Percentiles rank a stretch among this genome's conserved stretches.
Evolutionary conservation across 2,329 filamentous ascomycete genomes (phyloP).

Genomic region (Exophiala viscosa): DNA sequence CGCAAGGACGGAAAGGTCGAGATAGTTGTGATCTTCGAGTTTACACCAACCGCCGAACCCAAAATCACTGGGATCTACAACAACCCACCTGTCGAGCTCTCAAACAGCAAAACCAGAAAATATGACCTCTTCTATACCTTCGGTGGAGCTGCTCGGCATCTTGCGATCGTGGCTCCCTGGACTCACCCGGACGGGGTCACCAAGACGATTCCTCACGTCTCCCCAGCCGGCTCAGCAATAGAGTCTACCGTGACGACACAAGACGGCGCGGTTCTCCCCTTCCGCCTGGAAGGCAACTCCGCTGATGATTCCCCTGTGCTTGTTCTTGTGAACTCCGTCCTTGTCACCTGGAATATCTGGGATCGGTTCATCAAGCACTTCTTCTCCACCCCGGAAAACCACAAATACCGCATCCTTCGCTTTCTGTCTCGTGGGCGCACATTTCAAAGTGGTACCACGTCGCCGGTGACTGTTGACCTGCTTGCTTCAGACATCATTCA

Average conservation of each 20-base stretch:
- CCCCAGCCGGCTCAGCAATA: conserved; percentile 47
- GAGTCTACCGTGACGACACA: conserved; percentile 64
- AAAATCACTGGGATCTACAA: not conserved
- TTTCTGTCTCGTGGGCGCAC: conserved; percentile 72
- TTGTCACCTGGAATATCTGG: conserved; percentile 78
- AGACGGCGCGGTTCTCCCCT: conserved; percentile 67
- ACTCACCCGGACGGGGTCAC: conserved; percentile 54
- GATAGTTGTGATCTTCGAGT: conserved; percentile 70
- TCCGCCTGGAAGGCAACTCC: conserved; percentile 65
- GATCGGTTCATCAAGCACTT: conserved; percentile 66
- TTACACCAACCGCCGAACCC: conserved; percentile 62
- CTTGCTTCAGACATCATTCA: conserved; percentile 64
- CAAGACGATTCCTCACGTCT: conserved; percentile 49
- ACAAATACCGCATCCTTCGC: conserved; percentile 68
- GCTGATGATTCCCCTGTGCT: conserved; percentile 66
- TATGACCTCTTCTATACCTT: conserved; percentile 79
- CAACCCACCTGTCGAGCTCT: conserved; percentile 38
- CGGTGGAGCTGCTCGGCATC: conserved; percentile 67
- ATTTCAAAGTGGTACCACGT: conserved; percentile 35
- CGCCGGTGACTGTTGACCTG: conserved; percentile 54
- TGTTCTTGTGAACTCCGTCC: conserved; percentile 74
- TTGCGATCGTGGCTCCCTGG: conserved; percentile 53
- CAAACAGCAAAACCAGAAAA: conserved; percentile 54
- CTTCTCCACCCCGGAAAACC: conserved; percentile 50
- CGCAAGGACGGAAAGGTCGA: conserved; percentile 47